Evolutionary conservation across 805 yeast species (phyloP).

Genomic region (Candida vaughaniae): DNA sequence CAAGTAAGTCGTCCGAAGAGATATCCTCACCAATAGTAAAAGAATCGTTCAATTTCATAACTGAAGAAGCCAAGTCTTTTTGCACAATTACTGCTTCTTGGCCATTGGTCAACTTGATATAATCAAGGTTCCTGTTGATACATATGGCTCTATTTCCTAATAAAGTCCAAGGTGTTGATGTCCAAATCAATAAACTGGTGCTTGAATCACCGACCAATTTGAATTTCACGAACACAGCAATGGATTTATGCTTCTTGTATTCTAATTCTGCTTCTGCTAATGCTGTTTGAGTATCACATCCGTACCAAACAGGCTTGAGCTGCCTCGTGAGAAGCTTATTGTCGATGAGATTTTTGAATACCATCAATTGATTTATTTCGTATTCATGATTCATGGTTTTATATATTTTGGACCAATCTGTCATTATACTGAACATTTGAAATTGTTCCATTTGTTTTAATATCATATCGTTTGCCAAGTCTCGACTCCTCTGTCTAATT

Average conservation of each 20-base stretch:
- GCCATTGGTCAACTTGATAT: conserved; percentile 44
- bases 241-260: conserved; percentile 71
- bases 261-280: conserved; percentile 96
- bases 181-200: conserved; percentile 69
- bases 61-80: conserved; percentile 39
- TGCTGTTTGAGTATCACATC: conserved; percentile 90
- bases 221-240: conserved; percentile 67
- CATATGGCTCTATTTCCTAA: conserved; percentile 85
- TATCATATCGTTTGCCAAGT: conserved; percentile 69
- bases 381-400: conserved; percentile 68
- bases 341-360: conserved; percentile 65
- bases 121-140: conserved; percentile 55
- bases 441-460: conserved; percentile 64
- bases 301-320: conserved; percentile 96
- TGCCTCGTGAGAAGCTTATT: conserved; percentile 76
- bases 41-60: conserved; percentile 26
- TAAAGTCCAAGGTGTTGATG: conserved; percentile 98
- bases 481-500: conserved; percentile 62
- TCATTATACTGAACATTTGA: conserved; percentile 71
- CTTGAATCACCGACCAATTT: conserved; percentile 34
- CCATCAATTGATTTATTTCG: conserved; percentile 70
- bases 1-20: conserved; percentile 2
- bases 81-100: conserved; percentile 59
- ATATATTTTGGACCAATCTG: conserved; percentile 76
- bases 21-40: conserved; percentile 2